phyloP scores from a whole-genome alignment of 768 basidiomycete species.

The Kwoniella shandongensis region DNA sequence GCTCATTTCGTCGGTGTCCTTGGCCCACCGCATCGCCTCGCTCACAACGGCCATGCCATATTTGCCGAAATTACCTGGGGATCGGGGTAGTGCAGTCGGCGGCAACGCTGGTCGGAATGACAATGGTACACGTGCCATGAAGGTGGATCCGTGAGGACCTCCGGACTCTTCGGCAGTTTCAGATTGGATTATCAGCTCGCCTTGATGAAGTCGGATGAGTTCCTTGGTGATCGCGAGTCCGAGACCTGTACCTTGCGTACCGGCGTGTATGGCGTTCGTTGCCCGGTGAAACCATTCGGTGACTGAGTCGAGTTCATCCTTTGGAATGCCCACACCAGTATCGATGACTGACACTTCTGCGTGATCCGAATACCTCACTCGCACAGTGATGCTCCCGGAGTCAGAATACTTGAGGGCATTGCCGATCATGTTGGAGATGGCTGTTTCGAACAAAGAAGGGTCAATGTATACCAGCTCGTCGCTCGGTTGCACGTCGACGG shows the following conservation, averaged over 20 bases:
- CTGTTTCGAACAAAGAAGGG: slow-evolving; percentile 40
- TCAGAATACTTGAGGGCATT: slow-evolving; percentile 53
- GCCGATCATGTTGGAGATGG: slow-evolving; percentile 38
- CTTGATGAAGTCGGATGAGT: slow-evolving; percentile 54
- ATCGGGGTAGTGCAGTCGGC: background rate
- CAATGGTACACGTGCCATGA: slow-evolving; percentile 44
- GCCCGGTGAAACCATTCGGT: slow-evolving; percentile 56
- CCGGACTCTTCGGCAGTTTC: slow-evolving; percentile 37
- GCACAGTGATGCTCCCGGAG: slow-evolving; percentile 51
- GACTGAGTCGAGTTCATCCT: slow-evolving; percentile 39
- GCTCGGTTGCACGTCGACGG: slow-evolving; percentile 22
- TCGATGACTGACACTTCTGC: slow-evolving; percentile 53
- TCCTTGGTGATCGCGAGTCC: slow-evolving; percentile 52
- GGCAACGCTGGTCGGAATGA: slow-evolving; percentile 1
- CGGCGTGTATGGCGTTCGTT: slow-evolving; percentile 42
- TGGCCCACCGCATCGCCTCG: slow-evolving; percentile 51
- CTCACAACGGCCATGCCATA: slow-evolving; percentile 52
- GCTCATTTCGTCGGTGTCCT: slow-evolving; percentile 18
- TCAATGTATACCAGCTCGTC: slow-evolving; percentile 39
- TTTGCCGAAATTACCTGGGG: slow-evolving; percentile 17
- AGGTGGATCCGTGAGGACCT: slow-evolving; percentile 40
- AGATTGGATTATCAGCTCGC: slow-evolving; percentile 48
- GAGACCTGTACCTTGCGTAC: slow-evolving; percentile 54
- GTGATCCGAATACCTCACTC: slow-evolving; percentile 38
- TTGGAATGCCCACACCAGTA: slow-evolving; percentile 56